phyloP scores from a whole-genome alignment of 2,329 filamentous ascomycete species.

The Phialemoniopsis sp. region DNA sequence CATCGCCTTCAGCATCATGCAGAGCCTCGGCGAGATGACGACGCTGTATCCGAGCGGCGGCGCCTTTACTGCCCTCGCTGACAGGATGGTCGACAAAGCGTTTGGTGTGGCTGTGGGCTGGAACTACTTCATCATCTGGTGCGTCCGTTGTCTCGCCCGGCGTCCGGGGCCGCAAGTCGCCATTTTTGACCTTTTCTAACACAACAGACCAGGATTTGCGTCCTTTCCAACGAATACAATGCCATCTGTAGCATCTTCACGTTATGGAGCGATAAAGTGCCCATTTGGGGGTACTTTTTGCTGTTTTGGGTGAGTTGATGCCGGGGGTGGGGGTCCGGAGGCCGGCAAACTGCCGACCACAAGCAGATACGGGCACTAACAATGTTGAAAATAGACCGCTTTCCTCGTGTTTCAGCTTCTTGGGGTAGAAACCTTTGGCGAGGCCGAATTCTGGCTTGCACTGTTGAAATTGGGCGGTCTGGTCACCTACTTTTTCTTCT shows the following conservation, averaged over 20 bases:
- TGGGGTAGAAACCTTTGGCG: conserved; percentile 70
- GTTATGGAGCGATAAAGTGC: conserved; percentile 60
- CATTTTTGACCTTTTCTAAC: no score
- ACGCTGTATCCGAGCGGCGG: conserved; percentile 69
- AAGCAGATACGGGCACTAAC: no score
- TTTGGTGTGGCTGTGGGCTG: conserved; percentile 66
- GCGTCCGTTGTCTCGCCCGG: no score
- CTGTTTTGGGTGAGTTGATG: conserved; percentile 66
- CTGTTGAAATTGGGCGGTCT: conserved; percentile 67
- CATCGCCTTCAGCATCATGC: conserved; percentile 65
- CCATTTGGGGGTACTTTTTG: conserved; percentile 64
- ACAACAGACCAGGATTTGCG: conserved; percentile 25
- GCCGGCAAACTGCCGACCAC: no score
- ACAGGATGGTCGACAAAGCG: conserved; percentile 67
- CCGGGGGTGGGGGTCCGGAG: no score
- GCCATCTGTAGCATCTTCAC: conserved; percentile 61
- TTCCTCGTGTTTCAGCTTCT: conserved; percentile 67
- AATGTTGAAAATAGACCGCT: conserved; percentile 27
- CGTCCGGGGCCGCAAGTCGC: no score
- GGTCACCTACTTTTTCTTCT: conserved; percentile 69
- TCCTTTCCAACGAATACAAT: conserved; percentile 69
- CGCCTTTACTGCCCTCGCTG: conserved; percentile 66
- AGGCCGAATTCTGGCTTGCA: conserved; percentile 77
- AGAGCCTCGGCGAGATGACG: conserved; percentile 70
- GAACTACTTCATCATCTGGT: conserved; percentile 69